These are phyloP conservation scores for Haplographium delicatum DNA, from an alignment of 495 filamentous ascomycete genomes.

Conservation along the genomic window DNA sequence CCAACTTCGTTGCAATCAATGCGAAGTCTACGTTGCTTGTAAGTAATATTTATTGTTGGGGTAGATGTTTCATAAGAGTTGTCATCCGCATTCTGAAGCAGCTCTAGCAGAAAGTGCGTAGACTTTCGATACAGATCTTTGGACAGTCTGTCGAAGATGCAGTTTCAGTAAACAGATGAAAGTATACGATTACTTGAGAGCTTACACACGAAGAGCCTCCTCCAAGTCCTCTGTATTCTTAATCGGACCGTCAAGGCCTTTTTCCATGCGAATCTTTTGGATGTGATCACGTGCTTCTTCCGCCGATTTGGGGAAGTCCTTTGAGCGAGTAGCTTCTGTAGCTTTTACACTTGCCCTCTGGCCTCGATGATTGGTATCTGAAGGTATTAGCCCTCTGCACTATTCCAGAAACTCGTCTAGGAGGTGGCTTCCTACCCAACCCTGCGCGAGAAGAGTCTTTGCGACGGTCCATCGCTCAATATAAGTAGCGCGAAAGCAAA, in stretches of 20 bases:
- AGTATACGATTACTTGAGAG: background rate
- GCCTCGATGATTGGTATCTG: no score
- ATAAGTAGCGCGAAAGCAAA: no score
- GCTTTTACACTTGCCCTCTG: no score
- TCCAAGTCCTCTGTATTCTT: background rate
- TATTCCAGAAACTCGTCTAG: no score
- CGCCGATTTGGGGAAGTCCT: background rate
- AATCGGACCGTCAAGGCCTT: background rate
- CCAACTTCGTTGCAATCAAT: slow-evolving; percentile 39
- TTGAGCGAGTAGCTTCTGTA: no score
- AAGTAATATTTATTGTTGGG: slow-evolving; percentile 1
- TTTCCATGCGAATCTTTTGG: background rate
- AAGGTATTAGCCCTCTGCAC: no score
- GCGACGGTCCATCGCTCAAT: no score
- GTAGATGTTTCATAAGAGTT: slow-evolving; percentile 25
- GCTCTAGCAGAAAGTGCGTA: slow-evolving; percentile 28
- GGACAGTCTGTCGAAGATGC: background rate
- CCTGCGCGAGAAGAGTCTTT: no score
- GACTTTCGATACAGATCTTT: background rate
- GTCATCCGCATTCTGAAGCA: slow-evolving; percentile 43
- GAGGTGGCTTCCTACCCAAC: no score
- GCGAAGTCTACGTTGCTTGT: background rate
- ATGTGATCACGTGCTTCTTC: background rate
- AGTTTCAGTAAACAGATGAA: background rate
- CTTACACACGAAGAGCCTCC: background rate